Base-by-base conservation (phyloP, 257 asterid genomes). In the Solanum lignicaule region DNA sequence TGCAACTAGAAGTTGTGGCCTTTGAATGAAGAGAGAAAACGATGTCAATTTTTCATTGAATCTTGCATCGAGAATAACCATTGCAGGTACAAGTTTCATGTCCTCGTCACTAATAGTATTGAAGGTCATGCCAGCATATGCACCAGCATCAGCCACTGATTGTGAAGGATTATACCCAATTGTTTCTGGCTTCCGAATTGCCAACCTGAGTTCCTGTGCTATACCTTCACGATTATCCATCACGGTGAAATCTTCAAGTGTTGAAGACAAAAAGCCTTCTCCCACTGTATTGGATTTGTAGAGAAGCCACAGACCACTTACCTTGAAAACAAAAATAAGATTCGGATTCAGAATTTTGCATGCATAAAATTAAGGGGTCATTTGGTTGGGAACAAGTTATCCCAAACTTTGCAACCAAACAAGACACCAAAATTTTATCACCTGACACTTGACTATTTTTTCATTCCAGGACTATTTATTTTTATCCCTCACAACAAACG, bases 1-100 rank as follows among this genome's bases (percentile, higher is more conserved):
- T 82, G 99, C 98, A 68, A 97, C 99, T 85, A 97, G 98, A 93
- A 97, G 87, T 88, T 93, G 98, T 32, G 99, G 99, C 94, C 99
- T 94, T 92, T 97, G 99, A 91, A 97, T 95, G 92, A 96, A 92
- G 88, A 97, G 90, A 91, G 95, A 94, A 83, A 95, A 62, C 87
- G 81, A 89, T 33, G 96, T 95, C 38, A 94, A 94, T 86, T 90
- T 87, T 88, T 93, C 95, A 89, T 79, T 27, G 87, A 95, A 93
- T 91, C 83, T 95, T 91, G 96, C 98, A 93, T 97, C 99, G 88
- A 97, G 93, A 89, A 95, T 93, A 79, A 97, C 93, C 95, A 97
- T 93, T 81, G 98, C 93, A 76, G 98, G 99, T 89, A 93, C 91
- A 41, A 90, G 93, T 87, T 90, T 90, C 88, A 88, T 85, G 9